A percentile compares a stretch with the other conserved stretches of the same genome.
These are phyloP conservation scores for Cetraspora pellucida DNA, from an alignment of 192 early-diverging fungal species.

Conservation along the genomic window DNA sequence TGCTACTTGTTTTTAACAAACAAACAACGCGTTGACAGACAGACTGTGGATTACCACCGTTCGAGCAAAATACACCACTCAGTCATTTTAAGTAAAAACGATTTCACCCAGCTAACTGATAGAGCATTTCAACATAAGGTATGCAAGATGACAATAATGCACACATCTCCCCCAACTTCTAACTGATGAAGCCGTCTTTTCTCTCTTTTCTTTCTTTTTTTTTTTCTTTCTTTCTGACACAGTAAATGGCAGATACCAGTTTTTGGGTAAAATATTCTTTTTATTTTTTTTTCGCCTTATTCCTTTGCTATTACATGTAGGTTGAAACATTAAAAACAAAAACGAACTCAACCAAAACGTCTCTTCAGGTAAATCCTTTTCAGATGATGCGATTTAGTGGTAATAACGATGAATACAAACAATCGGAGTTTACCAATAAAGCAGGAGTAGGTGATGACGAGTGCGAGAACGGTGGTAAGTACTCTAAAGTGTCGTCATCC, in stretches of 20 bases:
- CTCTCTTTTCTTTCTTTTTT: neutral
- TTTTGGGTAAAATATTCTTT: conserved; percentile 22
- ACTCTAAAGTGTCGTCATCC: neutral
- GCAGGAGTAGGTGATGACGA: conserved; percentile 17
- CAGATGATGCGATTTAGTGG: conserved; percentile 27
- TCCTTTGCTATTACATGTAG: conserved; percentile 6
- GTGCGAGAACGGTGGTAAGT: conserved; percentile 34
- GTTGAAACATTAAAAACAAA: neutral
- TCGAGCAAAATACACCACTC: conserved; percentile 5
- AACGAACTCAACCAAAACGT: conserved; percentile 7
- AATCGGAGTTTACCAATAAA: neutral
- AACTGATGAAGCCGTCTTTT: neutral
- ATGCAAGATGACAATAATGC: neutral
- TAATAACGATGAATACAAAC: conserved; percentile 13
- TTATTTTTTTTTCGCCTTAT: conserved; percentile 8
- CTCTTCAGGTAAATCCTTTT: conserved; percentile 33
- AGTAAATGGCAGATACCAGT: conserved; percentile 17
- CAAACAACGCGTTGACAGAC: conserved; percentile 14
- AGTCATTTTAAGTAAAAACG: conserved; percentile 7
- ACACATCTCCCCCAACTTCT: neutral
- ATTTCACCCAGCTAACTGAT: neutral
- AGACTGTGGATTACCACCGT: conserved; percentile 26
- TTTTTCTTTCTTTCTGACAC: neutral
- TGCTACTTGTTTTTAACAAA: neutral
- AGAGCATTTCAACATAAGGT: conserved; percentile 1